Evolutionary conservation across 2,329 filamentous ascomycete species (phyloP).

Genomic region (Daldinia eschscholtzii): DNA sequence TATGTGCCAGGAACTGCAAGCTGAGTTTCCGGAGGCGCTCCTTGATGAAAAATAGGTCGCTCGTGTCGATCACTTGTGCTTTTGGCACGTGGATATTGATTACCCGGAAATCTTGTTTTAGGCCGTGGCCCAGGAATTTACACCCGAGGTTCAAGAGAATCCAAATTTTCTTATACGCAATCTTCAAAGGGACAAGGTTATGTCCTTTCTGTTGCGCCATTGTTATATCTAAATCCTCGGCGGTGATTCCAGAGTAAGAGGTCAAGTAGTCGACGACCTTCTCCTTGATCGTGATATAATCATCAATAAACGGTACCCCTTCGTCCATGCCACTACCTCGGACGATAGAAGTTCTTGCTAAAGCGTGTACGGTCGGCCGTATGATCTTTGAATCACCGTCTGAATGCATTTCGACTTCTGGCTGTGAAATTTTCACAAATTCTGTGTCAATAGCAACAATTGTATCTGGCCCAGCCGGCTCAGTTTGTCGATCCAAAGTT

Average conservation of each 20-base stretch:
- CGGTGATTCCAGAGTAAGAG: constrained; percentile 89
- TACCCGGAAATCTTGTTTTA: constrained; percentile 96
- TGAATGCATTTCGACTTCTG: constrained; percentile 96
- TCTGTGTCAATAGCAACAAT: constrained; percentile 95
- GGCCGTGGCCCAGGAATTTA: constrained; percentile 91
- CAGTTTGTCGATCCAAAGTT: constrained; percentile 67
- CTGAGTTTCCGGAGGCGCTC: constrained; percentile 87
- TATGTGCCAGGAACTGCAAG: constrained; percentile 91
- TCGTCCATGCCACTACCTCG: constrained; percentile 83
- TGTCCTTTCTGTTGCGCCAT: constrained; percentile 74
- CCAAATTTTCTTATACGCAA: constrained; percentile 98
- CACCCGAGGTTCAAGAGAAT: constrained; percentile 93
- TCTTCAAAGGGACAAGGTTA: constrained; percentile 87
- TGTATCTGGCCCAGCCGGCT: constrained; percentile 77
- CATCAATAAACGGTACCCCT: constrained; percentile 92
- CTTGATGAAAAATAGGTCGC: constrained; percentile 88
- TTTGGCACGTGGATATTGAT: constrained; percentile 98
- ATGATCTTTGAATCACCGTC: constrained; percentile 94
- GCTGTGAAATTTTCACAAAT: constrained; percentile 91
- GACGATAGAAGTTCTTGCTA: constrained; percentile 93
- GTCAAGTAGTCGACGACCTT: constrained; percentile 96
- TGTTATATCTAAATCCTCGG: constrained; percentile 81
- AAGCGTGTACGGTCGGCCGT: constrained; percentile 86
- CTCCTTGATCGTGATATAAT: constrained; percentile 94
- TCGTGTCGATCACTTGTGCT: constrained; percentile 92